A percentile compares a stretch with the other conserved stretches of the same genome.
These are phyloP conservation scores for Monilinia polystroma DNA, from an alignment of 2,329 filamentous ascomycete genomes.

Conservation along the genomic window DNA sequence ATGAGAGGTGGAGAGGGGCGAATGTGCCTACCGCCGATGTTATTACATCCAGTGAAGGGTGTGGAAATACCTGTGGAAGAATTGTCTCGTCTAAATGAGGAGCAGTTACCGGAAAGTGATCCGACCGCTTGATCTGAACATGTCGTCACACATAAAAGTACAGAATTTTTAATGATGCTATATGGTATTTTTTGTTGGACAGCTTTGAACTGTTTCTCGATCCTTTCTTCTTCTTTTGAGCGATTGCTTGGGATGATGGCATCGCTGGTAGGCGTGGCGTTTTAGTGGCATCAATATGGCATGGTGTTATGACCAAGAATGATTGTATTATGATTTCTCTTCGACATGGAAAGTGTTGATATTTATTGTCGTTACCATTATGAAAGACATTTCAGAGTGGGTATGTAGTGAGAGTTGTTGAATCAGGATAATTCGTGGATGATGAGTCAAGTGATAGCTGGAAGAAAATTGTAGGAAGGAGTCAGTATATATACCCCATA, in stretches of 20 bases:
- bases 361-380: neutral
- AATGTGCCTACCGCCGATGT: conserved; percentile 88
- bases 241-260: conserved; percentile 2
- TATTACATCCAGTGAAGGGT: conserved; percentile 84
- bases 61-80: conserved; percentile 52
- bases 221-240: neutral
- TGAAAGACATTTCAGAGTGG: neutral
- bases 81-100: conserved; percentile 24
- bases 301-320: neutral
- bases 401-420: neutral
- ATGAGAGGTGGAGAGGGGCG: conserved; percentile 72
- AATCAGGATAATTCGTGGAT: neutral
- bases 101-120: conserved; percentile 37
- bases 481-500: neutral
- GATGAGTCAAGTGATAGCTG: neutral
- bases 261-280: conserved; percentile 16
- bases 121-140: conserved; percentile 37
- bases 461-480: neutral
- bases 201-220: neutral
- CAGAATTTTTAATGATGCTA: neutral
- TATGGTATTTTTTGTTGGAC: neutral
- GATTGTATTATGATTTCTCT: neutral
- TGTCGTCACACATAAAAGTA: neutral
- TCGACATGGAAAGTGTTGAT: neutral
- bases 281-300: conserved; percentile 1